phyloP scores from a whole-genome alignment of 257 asterid genomes.

The Solanum sejunctum region DNA sequence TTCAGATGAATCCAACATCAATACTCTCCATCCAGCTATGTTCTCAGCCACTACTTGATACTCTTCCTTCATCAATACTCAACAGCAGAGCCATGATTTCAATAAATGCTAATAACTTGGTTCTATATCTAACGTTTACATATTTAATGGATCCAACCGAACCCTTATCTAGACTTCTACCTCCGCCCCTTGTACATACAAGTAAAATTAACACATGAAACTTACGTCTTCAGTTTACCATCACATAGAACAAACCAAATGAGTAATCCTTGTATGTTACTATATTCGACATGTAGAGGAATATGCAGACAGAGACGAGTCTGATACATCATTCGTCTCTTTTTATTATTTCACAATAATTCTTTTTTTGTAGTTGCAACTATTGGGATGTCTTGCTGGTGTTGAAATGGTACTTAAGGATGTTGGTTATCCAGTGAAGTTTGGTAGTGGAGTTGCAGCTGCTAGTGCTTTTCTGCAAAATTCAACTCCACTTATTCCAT shows the following conservation, averaged over 20 bases:
- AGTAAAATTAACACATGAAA: background rate
- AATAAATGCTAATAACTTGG: background rate
- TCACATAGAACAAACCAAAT: background rate
- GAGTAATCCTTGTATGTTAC: background rate
- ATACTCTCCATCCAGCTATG: background rate
- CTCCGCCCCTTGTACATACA: background rate
- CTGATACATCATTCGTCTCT: background rate
- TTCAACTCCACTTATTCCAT: slow-evolving; percentile 80
- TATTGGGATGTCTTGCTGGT: slow-evolving; percentile 91
- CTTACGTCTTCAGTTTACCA: accelerated
- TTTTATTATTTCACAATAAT: background rate
- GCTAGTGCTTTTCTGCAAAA: slow-evolving; percentile 80
- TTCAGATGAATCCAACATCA: background rate
- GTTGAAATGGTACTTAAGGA: slow-evolving; percentile 99
- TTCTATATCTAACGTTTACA: background rate
- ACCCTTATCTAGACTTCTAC: background rate
- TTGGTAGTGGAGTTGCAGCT: slow-evolving; percentile 91
- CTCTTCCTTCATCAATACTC: background rate
- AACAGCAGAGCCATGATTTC: background rate
- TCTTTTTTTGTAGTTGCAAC: slow-evolving; percentile 54
- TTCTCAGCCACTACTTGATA: background rate
- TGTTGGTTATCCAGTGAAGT: slow-evolving; percentile 81
- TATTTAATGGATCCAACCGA: background rate
- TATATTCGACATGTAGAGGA: background rate
- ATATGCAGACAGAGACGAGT: background rate